phyloP scores from a whole-genome alignment of 352 stramenopile genomes.

The Pythium sp. region DNA sequence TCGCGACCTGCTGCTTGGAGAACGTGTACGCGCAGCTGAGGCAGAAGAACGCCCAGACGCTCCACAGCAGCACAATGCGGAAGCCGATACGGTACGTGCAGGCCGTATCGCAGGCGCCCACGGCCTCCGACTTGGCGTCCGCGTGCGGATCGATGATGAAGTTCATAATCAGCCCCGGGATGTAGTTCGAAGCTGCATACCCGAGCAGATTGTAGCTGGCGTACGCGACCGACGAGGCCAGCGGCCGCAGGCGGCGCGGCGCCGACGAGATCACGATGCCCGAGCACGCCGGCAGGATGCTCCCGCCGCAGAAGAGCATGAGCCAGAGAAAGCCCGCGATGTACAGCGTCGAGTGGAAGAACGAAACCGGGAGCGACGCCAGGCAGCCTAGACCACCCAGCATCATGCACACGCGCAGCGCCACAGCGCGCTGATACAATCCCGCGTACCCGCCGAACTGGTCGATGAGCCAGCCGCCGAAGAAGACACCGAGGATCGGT shows the following conservation, averaged over 20 bases:
- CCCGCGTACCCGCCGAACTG: slow-evolving; percentile 73
- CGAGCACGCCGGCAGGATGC: slow-evolving; percentile 71
- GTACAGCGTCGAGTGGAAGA: slow-evolving; percentile 53
- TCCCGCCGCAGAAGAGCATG: slow-evolving; percentile 82
- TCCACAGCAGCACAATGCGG: slow-evolving; percentile 78
- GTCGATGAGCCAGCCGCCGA: slow-evolving; percentile 82
- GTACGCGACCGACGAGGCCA: slow-evolving; percentile 79
- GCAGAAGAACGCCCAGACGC: slow-evolving; percentile 70
- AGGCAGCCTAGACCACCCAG: slow-evolving; percentile 48
- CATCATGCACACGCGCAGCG: slow-evolving; percentile 70
- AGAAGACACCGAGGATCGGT: slow-evolving; percentile 83
- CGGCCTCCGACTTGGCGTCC: slow-evolving; percentile 24
- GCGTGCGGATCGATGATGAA: slow-evolving; percentile 55
- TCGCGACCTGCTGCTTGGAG: slow-evolving; percentile 12
- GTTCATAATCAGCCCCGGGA: slow-evolving; percentile 81
- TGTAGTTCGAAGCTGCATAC: slow-evolving; percentile 82
- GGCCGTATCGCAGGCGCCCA: slow-evolving; percentile 48
- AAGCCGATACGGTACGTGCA: slow-evolving; percentile 83
- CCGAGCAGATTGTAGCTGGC: slow-evolving; percentile 86
- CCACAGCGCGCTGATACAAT: slow-evolving; percentile 59
- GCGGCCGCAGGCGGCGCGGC: slow-evolving; percentile 52
- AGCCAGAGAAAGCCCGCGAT: slow-evolving; percentile 78
- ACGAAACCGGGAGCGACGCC: slow-evolving; percentile 62
- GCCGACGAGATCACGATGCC: slow-evolving; percentile 82
- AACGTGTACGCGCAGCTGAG: slow-evolving; percentile 35